Conservation (phyloP, 2,329 filamentous ascomycete genomes). For the Epichloe sylvatica region DNA sequence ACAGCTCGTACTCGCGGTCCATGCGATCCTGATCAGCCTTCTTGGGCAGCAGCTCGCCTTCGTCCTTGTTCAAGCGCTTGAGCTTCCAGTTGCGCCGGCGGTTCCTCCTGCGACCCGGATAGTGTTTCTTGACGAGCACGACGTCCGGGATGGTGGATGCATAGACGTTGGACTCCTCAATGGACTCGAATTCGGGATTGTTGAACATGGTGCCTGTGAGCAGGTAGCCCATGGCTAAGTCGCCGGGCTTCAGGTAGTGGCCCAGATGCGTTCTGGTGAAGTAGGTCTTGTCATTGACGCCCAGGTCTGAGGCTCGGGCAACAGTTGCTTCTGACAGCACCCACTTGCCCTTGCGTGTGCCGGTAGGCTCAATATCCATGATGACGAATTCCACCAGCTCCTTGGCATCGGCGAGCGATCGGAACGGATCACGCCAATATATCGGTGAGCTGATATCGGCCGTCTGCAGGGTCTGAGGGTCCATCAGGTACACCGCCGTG, state of each 20-base stretch:
- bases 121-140: conserved; percentile 92
- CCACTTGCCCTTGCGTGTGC: conserved; percentile 65
- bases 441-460: conserved; percentile 68
- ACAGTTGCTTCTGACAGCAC: conserved; percentile 78
- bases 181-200: conserved; percentile 67
- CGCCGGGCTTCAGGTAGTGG: conserved; percentile 69
- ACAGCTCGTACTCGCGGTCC: conserved; percentile 92
- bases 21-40: conserved; percentile 78
- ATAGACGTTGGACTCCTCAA: conserved; percentile 67
- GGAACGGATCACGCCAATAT: conserved; percentile 87
- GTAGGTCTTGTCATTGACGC: conserved; percentile 74
- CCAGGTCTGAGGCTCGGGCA: conserved; percentile 73
- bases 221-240: conserved; percentile 91
- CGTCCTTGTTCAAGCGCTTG: conserved; percentile 83
- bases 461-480: conserved; percentile 81
- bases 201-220: conserved; percentile 86
- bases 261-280: conserved; percentile 86
- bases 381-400: conserved; percentile 86
- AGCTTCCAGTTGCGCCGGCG: conserved; percentile 82
- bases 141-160: conserved; percentile 76
- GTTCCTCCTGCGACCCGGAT: conserved; percentile 67
- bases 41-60: conserved; percentile 73
- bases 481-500: conserved; percentile 77
- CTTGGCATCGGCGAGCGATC: conserved; percentile 65
- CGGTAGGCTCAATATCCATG: conserved; percentile 79